These are phyloP conservation scores for Trichoderma aggressivum DNA, from an alignment of 2,329 filamentous ascomycete genomes.

Conservation along the genomic window DNA sequence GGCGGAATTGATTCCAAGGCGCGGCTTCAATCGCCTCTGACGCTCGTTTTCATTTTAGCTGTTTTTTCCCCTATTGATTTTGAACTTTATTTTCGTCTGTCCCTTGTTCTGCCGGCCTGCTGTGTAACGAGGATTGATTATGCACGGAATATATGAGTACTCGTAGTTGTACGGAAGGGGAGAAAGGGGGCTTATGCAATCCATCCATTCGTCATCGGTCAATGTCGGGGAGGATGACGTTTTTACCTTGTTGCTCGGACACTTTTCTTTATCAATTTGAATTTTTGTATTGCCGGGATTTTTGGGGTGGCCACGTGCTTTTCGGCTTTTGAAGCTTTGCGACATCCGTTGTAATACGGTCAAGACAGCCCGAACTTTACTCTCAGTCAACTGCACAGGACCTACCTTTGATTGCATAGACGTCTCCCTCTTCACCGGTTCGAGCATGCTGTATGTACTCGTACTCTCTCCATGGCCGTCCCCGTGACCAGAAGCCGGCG, in stretches of 20 bases:
- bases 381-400: no score
- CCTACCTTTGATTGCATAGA: neutral
- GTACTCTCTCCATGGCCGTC: neutral
- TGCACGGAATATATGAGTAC: neutral
- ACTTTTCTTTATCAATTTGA: neutral
- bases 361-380: no score
- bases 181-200: neutral
- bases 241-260: neutral
- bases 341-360: neutral
- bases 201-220: neutral
- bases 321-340: neutral
- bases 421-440: neutral
- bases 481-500: neutral
- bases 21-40: conserved; percentile 16
- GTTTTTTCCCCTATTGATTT: neutral
- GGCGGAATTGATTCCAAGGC: conserved; percentile 18
- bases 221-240: neutral
- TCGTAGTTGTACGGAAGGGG: neutral
- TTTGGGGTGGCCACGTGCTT: neutral
- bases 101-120: neutral
- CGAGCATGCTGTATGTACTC: neutral
- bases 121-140: neutral
- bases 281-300: neutral
- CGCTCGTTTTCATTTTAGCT: neutral
- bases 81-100: neutral